A percentile compares a stretch with the other conserved stretches of the same genome.
phyloP scores from a whole-genome alignment of 352 stramenopile genomes.

The Globisporangium yorkense region DNA sequence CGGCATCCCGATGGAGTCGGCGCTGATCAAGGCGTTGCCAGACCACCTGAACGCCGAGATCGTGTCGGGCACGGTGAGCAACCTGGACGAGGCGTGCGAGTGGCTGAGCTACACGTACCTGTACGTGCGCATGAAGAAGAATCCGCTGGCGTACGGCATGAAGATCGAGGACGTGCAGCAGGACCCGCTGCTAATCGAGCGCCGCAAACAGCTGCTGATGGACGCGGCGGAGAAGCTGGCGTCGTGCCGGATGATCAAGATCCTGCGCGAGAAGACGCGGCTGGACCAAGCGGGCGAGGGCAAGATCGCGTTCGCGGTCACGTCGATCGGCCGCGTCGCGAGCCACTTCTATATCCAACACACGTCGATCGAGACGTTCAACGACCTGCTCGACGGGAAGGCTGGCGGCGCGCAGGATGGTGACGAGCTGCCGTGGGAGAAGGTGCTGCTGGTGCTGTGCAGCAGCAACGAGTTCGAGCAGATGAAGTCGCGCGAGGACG shows the following conservation, averaged over 20 bases:
- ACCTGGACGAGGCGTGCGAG: constrained; percentile 92
- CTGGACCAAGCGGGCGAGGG: constrained; percentile 27
- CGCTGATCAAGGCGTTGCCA: constrained; percentile 97
- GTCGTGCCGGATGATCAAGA: constrained; percentile 79
- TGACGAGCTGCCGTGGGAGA: constrained; percentile 61
- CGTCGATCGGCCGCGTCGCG: constrained; percentile 95
- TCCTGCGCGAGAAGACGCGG: constrained; percentile 49
- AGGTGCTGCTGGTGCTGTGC: constrained; percentile 63
- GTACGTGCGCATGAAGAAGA: constrained; percentile 98
- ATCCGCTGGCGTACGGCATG: constrained; percentile 97
- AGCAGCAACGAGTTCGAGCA: constrained; percentile 95
- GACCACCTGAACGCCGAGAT: constrained; percentile 99
- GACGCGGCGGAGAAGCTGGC: constrained; percentile 73
- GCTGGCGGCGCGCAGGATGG: constrained; percentile 21
- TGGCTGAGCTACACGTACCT: constrained; percentile 99
- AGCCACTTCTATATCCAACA: constrained; percentile 99
- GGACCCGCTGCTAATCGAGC: constrained; percentile 84
- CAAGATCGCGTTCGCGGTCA: constrained; percentile 88
- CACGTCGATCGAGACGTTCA: constrained; percentile 97
- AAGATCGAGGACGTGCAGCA: constrained; percentile 88
- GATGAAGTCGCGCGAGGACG: constrained; percentile 94
- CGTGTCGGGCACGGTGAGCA: constrained; percentile 97
- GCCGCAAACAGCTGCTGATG: constrained; percentile 64
- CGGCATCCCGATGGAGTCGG: constrained; percentile 96
- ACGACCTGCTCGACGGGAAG: constrained; percentile 85